Percentiles rank a stretch among this genome's conserved stretches.
Evolutionary conservation across 306 rosid genomes (phyloP).

Genomic region (Datisca glomerata): DNA sequence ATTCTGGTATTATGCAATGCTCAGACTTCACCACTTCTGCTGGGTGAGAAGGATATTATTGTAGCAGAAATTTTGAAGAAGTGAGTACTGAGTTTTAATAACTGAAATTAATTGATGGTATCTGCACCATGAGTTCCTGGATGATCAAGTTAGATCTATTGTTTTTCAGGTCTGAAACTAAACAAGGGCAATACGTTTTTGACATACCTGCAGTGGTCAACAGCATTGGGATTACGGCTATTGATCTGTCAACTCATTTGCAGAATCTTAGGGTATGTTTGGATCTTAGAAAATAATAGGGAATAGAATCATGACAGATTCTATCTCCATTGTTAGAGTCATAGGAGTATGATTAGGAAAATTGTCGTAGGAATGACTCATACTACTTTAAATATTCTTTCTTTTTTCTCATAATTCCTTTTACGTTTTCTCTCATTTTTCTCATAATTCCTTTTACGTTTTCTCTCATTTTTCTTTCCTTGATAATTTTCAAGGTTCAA

Average conservation of each 20-base stretch:
- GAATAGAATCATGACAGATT: no score
- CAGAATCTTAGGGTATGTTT: conserved; percentile 62
- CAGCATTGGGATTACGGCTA: conserved; percentile 51
- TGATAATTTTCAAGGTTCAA: no score
- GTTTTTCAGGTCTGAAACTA: conserved; percentile 68
- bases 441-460: no score
- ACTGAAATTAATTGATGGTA: conserved; percentile 8
- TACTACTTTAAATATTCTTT: no score
- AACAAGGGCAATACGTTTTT: conserved; percentile 69
- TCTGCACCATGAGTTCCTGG: conserved; percentile 10
- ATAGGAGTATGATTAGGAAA: no score
- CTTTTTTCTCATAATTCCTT: no score
- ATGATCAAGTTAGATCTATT: conserved; percentile 9
- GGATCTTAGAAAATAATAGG: no score
- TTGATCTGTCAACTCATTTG: conserved; percentile 48
- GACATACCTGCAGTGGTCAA: conserved; percentile 69
- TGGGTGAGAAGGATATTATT: conserved; percentile 50
- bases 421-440: no score
- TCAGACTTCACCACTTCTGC: conserved; percentile 64
- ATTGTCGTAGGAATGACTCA: no score
- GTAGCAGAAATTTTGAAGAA: conserved; percentile 61
- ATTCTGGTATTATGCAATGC: conserved; percentile 5
- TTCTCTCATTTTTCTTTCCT: no score
- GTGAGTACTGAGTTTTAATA: conserved; percentile 34
- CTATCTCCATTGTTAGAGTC: no score